Percentiles rank a stretch among this genome's conserved stretches.
These are phyloP conservation scores for Phytophthora vignae DNA, from an alignment of 352 stramenopile genomes.

Conservation along the genomic window DNA sequence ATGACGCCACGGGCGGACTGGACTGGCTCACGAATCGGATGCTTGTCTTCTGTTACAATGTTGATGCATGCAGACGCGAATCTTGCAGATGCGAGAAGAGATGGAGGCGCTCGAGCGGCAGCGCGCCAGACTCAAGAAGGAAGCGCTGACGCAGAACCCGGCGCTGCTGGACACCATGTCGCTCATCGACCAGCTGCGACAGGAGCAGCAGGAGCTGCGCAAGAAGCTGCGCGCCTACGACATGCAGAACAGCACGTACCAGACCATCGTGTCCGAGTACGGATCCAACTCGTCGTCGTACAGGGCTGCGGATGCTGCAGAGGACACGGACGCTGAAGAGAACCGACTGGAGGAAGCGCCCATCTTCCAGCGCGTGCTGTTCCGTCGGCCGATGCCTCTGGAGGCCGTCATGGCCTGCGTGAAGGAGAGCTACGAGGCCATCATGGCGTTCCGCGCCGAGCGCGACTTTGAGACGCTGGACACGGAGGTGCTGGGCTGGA, in stretches of 20 bases:
- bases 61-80: conserved; percentile 36
- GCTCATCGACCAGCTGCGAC: conserved; percentile 57
- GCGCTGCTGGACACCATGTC: conserved; percentile 45
- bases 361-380: conserved; percentile 66
- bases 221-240: conserved; percentile 46
- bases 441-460: conserved; percentile 62
- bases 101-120: conserved; percentile 56
- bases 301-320: neutral
- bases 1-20: too few relatives aligned
- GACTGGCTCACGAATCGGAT: neutral
- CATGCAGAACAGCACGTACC: conserved; percentile 66
- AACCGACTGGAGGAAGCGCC: conserved; percentile 31
- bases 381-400: conserved; percentile 43
- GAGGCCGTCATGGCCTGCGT: conserved; percentile 56
- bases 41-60: neutral
- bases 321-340: conserved; percentile 13
- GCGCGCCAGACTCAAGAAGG: conserved; percentile 48
- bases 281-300: conserved; percentile 14
- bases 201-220: conserved; percentile 47
- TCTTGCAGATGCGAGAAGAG: conserved; percentile 55
- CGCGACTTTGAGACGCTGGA: conserved; percentile 53
- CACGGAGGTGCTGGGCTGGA: conserved; percentile 63
- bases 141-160: conserved; percentile 20
- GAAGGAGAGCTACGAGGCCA: conserved; percentile 63
- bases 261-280: conserved; percentile 62